A percentile compares a stretch with the other conserved stretches of the same genome.
Evolutionary conservation across 1,284 basidiomycete genomes (phyloP).

Genomic region (Apiotrichum montevideense): DNA sequence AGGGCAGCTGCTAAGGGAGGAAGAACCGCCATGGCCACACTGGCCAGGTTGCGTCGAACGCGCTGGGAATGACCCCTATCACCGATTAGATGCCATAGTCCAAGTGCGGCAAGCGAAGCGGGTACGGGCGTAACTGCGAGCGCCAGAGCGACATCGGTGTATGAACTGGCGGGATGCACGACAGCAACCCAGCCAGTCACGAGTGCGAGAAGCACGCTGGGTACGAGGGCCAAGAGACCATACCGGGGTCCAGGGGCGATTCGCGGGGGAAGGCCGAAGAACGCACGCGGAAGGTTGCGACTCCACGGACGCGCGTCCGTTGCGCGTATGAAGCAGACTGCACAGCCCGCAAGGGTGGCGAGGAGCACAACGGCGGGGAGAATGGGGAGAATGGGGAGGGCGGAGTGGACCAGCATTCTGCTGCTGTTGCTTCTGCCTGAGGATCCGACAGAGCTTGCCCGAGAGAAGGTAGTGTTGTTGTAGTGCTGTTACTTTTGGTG

Average conservation of each 20-base stretch:
- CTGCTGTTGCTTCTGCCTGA: conserved; percentile 6
- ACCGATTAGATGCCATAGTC: neutral
- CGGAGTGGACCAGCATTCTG: conserved; percentile 12
- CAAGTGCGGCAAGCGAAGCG: neutral
- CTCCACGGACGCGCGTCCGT: conserved; percentile 10
- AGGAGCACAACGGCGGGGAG: conserved; percentile 18
- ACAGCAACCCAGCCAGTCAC: conserved; percentile 1
- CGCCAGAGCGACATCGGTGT: neutral
- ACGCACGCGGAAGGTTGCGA: conserved; percentile 34
- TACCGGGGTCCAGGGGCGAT: neutral
- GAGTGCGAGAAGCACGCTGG: conserved; percentile 5
- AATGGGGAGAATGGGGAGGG: conserved; percentile 17
- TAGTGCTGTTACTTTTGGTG: no score
- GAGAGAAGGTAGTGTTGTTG: no score
- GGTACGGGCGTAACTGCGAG: neutral
- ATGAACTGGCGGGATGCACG: neutral
- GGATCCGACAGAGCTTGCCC: no score
- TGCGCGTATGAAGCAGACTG: conserved; percentile 6
- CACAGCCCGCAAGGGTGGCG: conserved; percentile 15
- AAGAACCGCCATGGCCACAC: neutral
- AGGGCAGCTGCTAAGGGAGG: neutral
- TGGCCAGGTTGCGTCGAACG: neutral
- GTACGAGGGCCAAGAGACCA: conserved; percentile 6
- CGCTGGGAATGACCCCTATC: neutral
- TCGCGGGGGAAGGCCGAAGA: conserved; percentile 38